These are phyloP conservation scores for Dendrobium nobile DNA, from an alignment of 106 monocot genomes.

Conservation along the genomic window DNA sequence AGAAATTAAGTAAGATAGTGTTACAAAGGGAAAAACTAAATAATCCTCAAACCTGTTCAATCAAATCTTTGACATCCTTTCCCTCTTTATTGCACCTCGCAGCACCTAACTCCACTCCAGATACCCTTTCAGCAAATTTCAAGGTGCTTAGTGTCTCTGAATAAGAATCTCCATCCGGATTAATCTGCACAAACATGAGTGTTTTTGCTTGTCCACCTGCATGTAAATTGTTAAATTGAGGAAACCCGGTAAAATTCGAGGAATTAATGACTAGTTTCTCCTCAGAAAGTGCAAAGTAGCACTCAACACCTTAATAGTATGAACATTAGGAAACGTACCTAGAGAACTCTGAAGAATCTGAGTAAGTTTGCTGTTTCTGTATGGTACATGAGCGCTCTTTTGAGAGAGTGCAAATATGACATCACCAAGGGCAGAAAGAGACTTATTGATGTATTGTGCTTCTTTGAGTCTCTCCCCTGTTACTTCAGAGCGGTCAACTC, in stretches of 20 bases:
- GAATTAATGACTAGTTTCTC: background rate
- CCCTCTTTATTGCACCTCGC: conserved; percentile 86
- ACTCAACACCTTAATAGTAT: background rate
- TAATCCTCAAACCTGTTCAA: conserved; percentile 73
- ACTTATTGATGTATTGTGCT: conserved; percentile 94
- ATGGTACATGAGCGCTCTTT: conserved; percentile 80
- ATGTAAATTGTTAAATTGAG: background rate
- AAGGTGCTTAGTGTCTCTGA: conserved; percentile 90
- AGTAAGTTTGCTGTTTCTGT: conserved; percentile 96
- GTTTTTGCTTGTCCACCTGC: conserved; percentile 96
- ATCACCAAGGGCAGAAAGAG: conserved; percentile 89
- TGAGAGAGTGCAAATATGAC: conserved; percentile 92
- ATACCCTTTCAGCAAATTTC: conserved; percentile 97
- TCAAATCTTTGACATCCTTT: conserved; percentile 79
- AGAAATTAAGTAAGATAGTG: background rate
- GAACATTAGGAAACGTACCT: conserved; percentile 33
- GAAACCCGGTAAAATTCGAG: background rate
- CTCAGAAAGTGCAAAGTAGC: no score
- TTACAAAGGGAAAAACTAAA: background rate
- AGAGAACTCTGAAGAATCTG: conserved; percentile 96
- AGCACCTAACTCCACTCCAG: conserved; percentile 93
- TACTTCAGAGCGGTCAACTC: conserved; percentile 88
- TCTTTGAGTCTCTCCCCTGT: conserved; percentile 89
- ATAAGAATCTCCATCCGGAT: conserved; percentile 78
- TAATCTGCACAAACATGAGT: conserved; percentile 95